These are phyloP conservation scores for Schoenoplectus tabernaemontani DNA, from an alignment of 202 grass and related monocot species.

Conservation along the genomic window DNA sequence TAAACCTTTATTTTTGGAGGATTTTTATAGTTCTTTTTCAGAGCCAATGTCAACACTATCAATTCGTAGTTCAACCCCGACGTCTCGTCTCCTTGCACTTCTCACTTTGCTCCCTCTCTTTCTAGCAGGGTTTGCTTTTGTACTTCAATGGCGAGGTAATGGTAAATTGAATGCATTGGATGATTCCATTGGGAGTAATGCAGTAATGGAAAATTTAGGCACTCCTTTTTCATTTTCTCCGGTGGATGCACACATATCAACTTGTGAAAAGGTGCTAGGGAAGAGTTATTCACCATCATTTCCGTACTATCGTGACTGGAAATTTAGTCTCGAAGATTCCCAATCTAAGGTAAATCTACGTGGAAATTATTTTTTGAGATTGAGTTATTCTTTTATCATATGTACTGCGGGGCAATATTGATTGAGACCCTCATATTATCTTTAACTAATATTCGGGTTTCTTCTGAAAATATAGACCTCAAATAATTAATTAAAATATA, in stretches of 20 bases:
- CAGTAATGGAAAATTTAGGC: constrained; percentile 29
- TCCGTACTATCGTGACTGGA: constrained; percentile 65
- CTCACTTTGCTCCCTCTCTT: constrained; percentile 53
- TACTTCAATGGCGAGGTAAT: constrained; percentile 67
- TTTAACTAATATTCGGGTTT: too few species aligned
- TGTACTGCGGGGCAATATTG: too few species aligned
- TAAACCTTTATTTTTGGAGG: neutral
- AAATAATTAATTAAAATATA: too few species aligned
- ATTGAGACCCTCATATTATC: too few species aligned
- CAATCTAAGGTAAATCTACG: constrained; percentile 12
- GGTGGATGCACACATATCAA: constrained; percentile 1
- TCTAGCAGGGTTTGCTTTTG: constrained; percentile 44
- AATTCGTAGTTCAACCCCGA: neutral
- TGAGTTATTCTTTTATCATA: too few species aligned
- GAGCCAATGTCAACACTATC: neutral
- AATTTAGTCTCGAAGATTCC: constrained; percentile 38
- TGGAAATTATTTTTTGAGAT: neutral
- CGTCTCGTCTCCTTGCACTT: constrained; percentile 33
- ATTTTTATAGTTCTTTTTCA: neutral
- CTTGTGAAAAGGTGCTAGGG: constrained; percentile 30
- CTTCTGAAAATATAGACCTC: too few species aligned
- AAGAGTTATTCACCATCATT: constrained; percentile 37
- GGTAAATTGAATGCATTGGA: neutral
- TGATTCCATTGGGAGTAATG: neutral
- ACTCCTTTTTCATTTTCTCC: constrained; percentile 19